Evolutionary conservation across 179 eudicot genomes (phyloP).

Genomic region (Spinacia oleracea): DNA sequence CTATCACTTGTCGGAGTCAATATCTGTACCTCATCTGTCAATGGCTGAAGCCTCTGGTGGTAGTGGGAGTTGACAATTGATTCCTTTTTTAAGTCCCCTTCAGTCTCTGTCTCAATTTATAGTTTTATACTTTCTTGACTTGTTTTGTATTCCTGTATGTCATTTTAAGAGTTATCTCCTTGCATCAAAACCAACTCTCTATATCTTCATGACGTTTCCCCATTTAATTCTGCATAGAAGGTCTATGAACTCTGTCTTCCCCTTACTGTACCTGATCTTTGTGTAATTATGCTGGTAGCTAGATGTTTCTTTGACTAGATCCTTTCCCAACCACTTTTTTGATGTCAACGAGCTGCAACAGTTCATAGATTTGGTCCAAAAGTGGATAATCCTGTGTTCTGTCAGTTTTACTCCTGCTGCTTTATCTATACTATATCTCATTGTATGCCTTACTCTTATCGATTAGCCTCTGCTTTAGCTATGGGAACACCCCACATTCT

Average conservation of each 20-base stretch:
- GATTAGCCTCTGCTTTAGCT: background rate
- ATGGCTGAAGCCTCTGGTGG: background rate
- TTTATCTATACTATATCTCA: background rate
- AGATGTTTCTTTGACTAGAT: background rate
- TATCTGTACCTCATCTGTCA: background rate
- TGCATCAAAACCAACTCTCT: constrained; percentile 1
- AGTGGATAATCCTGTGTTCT: background rate
- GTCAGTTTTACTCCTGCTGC: background rate
- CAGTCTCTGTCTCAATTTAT: no score
- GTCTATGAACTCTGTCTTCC: background rate
- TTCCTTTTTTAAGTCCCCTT: background rate
- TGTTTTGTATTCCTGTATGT: no score
- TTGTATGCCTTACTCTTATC: background rate
- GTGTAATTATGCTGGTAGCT: background rate
- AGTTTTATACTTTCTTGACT: no score
- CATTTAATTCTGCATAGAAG: background rate
- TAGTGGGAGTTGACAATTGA: background rate
- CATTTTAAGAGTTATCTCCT: background rate
- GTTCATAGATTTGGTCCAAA: background rate
- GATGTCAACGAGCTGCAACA: background rate
- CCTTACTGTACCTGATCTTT: background rate
- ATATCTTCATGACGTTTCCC: background rate
- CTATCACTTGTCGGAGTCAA: background rate
- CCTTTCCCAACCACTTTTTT: background rate
- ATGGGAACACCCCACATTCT: background rate